Conservation (phyloP, 306 rosid species). For the Gastrolobium villosum region DNA sequence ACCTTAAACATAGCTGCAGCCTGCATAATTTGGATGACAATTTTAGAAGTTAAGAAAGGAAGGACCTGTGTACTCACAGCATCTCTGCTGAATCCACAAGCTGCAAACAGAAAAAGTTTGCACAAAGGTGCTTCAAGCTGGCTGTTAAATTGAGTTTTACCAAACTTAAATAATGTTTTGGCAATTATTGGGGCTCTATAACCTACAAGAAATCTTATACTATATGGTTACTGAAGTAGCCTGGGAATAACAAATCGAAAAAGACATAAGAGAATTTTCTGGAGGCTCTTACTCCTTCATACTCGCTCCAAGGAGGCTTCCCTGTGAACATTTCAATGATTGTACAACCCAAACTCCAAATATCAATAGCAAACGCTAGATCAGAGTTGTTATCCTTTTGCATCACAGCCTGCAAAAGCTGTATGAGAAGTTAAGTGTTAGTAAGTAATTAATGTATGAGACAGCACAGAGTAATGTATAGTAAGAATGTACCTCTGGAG, state of each 20-base stretch:
- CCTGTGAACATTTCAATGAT: conserved; percentile 93
- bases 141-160: background rate
- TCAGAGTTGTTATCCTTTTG: conserved; percentile 82
- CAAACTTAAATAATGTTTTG: conserved; percentile 1
- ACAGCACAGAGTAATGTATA: conserved; percentile 17
- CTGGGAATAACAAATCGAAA: conserved; percentile 9
- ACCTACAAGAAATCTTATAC: background rate
- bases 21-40: conserved; percentile 54
- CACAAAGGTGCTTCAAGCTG: conserved; percentile 27
- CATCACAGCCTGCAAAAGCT: conserved; percentile 84
- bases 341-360: conserved; percentile 96
- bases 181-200: background rate
- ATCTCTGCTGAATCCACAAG: conserved; percentile 38
- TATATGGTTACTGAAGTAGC: background rate
- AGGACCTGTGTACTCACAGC: conserved; percentile 12
- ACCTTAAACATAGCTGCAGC: conserved; percentile 98
- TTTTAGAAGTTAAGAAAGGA: conserved; percentile 40
- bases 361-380: conserved; percentile 86
- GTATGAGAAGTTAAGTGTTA: conserved; percentile 49
- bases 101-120: conserved; percentile 28
- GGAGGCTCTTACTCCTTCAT: conserved; percentile 79
- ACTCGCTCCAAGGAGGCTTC: conserved; percentile 93
- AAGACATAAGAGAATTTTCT: background rate
- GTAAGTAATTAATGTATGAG: conserved; percentile 36
- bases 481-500: conserved; percentile 82